Evolutionary conservation across 352 stramenopile species (phyloP), one percentile per base, ranked within the genome.

Genomic region (Pythium coloratum): DNA sequence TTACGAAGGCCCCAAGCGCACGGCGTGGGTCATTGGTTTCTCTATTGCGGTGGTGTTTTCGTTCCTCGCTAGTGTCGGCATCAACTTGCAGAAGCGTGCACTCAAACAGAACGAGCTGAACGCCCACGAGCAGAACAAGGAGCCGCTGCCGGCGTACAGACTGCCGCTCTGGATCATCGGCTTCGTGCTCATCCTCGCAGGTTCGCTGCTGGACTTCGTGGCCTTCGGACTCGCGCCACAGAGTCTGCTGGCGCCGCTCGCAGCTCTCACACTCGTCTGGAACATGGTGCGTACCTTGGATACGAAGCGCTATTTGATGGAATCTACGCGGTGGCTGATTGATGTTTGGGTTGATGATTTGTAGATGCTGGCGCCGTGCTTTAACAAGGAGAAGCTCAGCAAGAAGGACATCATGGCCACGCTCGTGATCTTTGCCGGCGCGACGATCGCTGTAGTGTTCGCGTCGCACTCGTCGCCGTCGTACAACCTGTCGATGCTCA

Each of bases 121-220:
- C n/a, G 78, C 77, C 1, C 65, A 82, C 20, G 79, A 92, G 40
- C 55, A 69, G 3, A 84, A 87, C 65, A 74, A 68, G 4, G 63
- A 82, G 34, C 78, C 81, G 0, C 70, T 78, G 16, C 82, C 86
- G 1, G 81, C 86, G 20, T 94, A 93, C 69, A 73, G 79, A 3
- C 74, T 97, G 51, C 91, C 91, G 13, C 62, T 96, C 1, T 97
- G 91, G 90, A 71, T 79, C 18, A 60, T 97, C 8, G 91, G 91
- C 2, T 95, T 97, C 36, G 70, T 91, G 20, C 70, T 96, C 12
- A 94, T 96, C 60, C 62, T 87, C 0, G 65, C 81, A 3, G 90
- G 90, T n/a, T 95, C 86, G 0, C 77, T 97, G 4, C 72, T 97
- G 42, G 92, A 98, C 68, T 97, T 98, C 75, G 80, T 97, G 4